Evolutionary conservation across 352 stramenopile species (phyloP), one percentile per base, ranked within the genome.

Genomic region (Aphanomyces stellatus): DNA sequence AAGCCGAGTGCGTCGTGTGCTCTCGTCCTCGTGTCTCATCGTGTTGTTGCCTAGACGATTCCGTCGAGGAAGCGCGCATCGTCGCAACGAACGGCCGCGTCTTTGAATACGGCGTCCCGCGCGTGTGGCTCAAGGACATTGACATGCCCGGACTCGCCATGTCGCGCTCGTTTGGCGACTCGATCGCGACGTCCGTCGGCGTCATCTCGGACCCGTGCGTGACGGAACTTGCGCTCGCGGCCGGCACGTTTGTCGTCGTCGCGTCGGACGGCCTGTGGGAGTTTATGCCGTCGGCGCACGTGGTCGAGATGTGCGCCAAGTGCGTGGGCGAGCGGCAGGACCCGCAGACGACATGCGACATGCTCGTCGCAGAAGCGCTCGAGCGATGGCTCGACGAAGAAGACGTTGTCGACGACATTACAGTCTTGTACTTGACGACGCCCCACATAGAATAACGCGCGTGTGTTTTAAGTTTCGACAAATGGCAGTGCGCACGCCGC

Each of bases 251-350:
- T 65, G 75, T 82, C 1, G 72, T 93, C 56, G 72, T 93, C 1
- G 87, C 83, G 17, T 92, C 80, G 37, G 85, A 95, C 55, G 87
- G 87, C 24, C 76, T 95, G 27, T 94, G 87, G 85, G 85, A 94
- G 71, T 91, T 93, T 64, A 82, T 94, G 72, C 77, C 76, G 41
- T 82, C 72, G 15, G 77, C 87, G 22, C 81, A 92, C 57, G 90
- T 83, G 60, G 75, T 92, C 31, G 73, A 75, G 34, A 83, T 90
- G 64, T 76, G 90, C 8, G 62, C 73, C 57, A 56, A 69, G 53
- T 90, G 81, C 57, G 77, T 91, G 25, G 28, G 72, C 27, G 68
- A 79, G 19, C 69, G 53, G 0, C 65, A 65, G 4, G 87, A 88
- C 73, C 77, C 85, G n/a, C 81, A 91, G 62, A 74, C 87, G 51